Evolutionary conservation across 2,329 filamentous ascomycete genomes (phyloP), one percentile per base, ranked within the genome.

Genomic region (Penicillium olsonii): DNA sequence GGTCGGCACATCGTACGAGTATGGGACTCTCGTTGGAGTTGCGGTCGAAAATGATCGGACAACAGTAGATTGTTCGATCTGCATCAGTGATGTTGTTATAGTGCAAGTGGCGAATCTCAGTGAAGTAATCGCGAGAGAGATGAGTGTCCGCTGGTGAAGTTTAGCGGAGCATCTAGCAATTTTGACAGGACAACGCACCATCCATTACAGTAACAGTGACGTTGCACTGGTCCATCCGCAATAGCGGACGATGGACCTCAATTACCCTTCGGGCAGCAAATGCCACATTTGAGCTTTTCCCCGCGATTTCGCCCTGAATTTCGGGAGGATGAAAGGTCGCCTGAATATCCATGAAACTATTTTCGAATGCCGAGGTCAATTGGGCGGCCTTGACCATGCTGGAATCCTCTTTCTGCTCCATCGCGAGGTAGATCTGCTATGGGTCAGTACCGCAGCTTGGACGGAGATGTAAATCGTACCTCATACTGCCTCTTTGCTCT

Each of bases 251-350:
- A 35, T 62, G 59, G 7, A 61, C 47, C 19, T 66, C 53, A 4
- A 62, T 52, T 24, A 68, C 61, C 8, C 58, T 53, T 10, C 61
- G 57, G 9, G 85, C 86, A 15, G 85, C 84, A 84, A 85, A 90
- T 43, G 82, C 81, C 52, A 87, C 78, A 67, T 90, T 90, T 73
- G 86, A 89, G 55, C 87, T 87, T 65, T 90, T 90, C 50, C 87
- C 87, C 45, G 85, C 84, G 42, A 85, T 81, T 65, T 90, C 87
- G 11, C 84, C 83, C 3, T 81, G 79, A 43, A 89, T 81, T 46
- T 83, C 82, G 18, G 76, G 70, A 1, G 87, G 86, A 61, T 90
- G 87, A 11, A 87, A 69, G 2, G 85, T 88, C 64, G 82, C 84
- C 60, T 83, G 81, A 59, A 90, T 84, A 50, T 78, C 80, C 35